Evolutionary conservation across 495 filamentous ascomycete genomes (phyloP), one percentile per base, ranked within the genome.

Genomic region (Pseudoneurospora amorphoporcata): DNA sequence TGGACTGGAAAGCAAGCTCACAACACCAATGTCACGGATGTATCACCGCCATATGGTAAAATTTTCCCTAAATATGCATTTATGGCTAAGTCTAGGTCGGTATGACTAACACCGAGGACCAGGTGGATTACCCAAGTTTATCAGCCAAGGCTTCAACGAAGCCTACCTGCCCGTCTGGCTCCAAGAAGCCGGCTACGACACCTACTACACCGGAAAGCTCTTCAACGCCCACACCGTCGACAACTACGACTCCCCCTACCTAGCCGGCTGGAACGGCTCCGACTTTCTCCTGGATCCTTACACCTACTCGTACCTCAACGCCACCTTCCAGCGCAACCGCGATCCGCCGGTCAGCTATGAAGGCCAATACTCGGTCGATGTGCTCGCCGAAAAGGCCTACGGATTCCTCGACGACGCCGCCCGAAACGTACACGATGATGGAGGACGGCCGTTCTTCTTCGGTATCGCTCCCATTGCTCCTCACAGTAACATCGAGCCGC

Each of bases 21-120:
- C 77, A 93, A 92, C 76, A 92, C 90, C 19, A 93, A 93, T 73
- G 90, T 93, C 8, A 92, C 91, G 1, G 88, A 91, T 71, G 88
- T 93, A 8, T 81, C 76, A 35, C 88, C 90, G 0, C 90, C 89
- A 12, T 85, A 88, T 72, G 88, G 88, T 88, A 79, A 69, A 77
- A 65, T 8, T 12, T 0, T 19, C 41, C 17, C 3, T 9, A 19
- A 16, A 7, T 3, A 23, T 23, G 23, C 23, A 7, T 47, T 8
- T 1, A 17, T 16, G 10, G 42, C 0, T 8, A 19, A 19, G 0
- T 61, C 17, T 23, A 23, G 23, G 23, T 71, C 3, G 8, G 58
- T 8, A 40, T 43, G 19, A 68, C 65, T 76, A 0, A 73, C 32
- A 17, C 10, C 7, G 3, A 9, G 6, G 37, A 3, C 6, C 69